Evolutionary conservation across 495 filamentous ascomycete species (phyloP), one percentile per base, ranked within the genome.

Genomic region (Neurospora discreta): DNA sequence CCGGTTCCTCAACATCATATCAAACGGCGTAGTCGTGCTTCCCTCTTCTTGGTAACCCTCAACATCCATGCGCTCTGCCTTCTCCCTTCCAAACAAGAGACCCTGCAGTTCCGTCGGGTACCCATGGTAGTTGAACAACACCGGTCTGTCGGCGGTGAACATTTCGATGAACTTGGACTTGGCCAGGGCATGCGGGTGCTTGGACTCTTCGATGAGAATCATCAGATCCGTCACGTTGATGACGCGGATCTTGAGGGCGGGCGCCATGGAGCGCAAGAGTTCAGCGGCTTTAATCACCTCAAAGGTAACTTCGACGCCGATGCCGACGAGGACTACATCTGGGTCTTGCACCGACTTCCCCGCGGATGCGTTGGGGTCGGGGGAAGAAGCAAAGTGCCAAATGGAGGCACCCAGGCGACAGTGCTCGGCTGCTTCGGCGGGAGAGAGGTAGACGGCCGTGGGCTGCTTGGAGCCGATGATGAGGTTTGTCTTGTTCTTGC

Each of bases 381-480:
- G 43, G 38, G 71, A 69, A 0, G 77, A 80, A n/a, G 88, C 89
- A 76, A 91, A 92, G 39, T 86, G 85, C 87, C 87, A 93, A 69
- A 91, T 79, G 3, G 85, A 87, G 7, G 89, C 90, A 6, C 90
- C 91, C 1, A 81, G 83, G 38, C 84, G 82, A 74, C 90, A 92
- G 79, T 93, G 90, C 42, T 76, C 83, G 40, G 88, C 89, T 30
- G 91, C 91, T 80, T 92, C 90, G 30, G 88, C 83, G 0, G 87
- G 76, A 7, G 81, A 85, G n/a, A 93, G 85, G 77, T 89, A 92
- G 26, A 91, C 88, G 0, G 89, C 88, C 0, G 88, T 88, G 2
- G 88, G 89, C 77, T 91, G 89, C 76, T 93, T 93, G 52, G 89
- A 89, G 69, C 89, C 90, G 46, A 93, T 89, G 84, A 92, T 89